phyloP scores from a whole-genome alignment of 345 rosid species.

The Erodium maritimum region DNA sequence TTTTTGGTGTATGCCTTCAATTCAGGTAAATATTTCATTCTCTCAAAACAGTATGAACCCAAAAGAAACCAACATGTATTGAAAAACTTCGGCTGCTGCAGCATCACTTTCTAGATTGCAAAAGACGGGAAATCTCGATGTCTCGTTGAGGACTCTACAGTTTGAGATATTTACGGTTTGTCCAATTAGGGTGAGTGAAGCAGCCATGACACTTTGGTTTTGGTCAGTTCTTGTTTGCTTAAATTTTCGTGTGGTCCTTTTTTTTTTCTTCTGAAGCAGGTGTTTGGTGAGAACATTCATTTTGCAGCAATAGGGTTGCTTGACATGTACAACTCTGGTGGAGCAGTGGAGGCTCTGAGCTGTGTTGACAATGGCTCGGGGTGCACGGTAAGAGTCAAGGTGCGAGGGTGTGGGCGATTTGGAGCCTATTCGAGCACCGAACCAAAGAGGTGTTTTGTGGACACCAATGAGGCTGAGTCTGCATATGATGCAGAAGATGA shows the following conservation, averaged over 20 bases:
- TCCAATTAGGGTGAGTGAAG: conserved; percentile 31
- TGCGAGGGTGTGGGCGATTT: conserved; percentile 39
- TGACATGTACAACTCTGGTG: conserved; percentile 25
- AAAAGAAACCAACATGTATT: too few relatives aligned
- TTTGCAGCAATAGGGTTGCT: conserved; percentile 25
- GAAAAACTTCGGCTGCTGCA: too few relatives aligned
- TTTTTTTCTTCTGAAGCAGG: conserved; percentile 20
- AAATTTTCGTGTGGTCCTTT: too few relatives aligned
- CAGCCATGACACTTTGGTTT: background rate
- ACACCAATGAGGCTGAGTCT: conserved; percentile 6
- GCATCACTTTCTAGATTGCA: conserved; percentile 24
- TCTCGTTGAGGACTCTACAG: conserved; percentile 27
- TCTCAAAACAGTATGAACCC: background rate
- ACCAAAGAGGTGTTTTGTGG: conserved; percentile 44
- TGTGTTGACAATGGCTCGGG: conserved; percentile 9
- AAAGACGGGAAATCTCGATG: conserved; percentile 22
- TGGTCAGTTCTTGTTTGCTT: background rate
- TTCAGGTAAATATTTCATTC: conserved; percentile 24
- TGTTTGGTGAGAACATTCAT: conserved; percentile 16
- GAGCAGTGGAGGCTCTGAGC: conserved; percentile 42
- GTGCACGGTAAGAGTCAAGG: conserved; percentile 19
- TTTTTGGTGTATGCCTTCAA: conserved; percentile 35
- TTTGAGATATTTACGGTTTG: conserved; percentile 40
- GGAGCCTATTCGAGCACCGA: conserved; percentile 36
- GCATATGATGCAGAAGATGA: too few relatives aligned